Evolutionary conservation across 768 basidiomycete species (phyloP), one percentile per base, ranked within the genome.

Genomic region (Gymnopilus dilepis): DNA sequence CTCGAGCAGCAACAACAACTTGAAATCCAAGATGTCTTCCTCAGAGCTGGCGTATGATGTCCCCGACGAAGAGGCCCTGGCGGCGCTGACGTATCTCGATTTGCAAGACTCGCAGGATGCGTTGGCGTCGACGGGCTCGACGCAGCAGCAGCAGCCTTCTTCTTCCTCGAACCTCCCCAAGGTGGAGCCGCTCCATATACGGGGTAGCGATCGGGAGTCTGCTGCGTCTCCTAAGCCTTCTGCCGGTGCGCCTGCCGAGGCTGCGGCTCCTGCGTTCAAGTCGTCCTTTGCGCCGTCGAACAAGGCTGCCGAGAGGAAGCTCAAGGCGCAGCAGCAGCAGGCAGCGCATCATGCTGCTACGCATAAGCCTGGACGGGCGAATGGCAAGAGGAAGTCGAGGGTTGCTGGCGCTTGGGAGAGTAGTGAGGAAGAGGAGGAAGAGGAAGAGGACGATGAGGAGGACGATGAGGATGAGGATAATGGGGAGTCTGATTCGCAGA

Each of bases 261-360:
- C 75, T 1, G 58, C 60, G 8, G 56, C 75, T 1, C 84, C 85
- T 56, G 28, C 47, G 30, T 91, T 84, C 76, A 87, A 86, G 56
- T 96, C 95, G 0, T 95, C 96, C 3, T 98, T 98, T 71, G 92
- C 94, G 0, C 89, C 89, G 1, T 92, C 91, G 17, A 91, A 85
- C 69, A 86, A 89, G 64, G 94, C 94, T 38, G 86, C 87, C 21
- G 90, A 98, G 70, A 84, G 97, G 56, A 90, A 91, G 67, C 91
- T 92, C 7, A 92, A 91, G 70, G 82, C 85, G 13, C 88, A 96
- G 69, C 93, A 90, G 11, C 90, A 92, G 65, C 90, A 94, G 69
- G 90, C 86, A 45, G 93, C 92, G 0, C 85, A 89, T 31, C 86
- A 94, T 42, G 90, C 90, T 40, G 94, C 91, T 11, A 85, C 81